Conservation (phyloP, 257 asterid genomes). For the Handroanthus guayacan region DNA sequence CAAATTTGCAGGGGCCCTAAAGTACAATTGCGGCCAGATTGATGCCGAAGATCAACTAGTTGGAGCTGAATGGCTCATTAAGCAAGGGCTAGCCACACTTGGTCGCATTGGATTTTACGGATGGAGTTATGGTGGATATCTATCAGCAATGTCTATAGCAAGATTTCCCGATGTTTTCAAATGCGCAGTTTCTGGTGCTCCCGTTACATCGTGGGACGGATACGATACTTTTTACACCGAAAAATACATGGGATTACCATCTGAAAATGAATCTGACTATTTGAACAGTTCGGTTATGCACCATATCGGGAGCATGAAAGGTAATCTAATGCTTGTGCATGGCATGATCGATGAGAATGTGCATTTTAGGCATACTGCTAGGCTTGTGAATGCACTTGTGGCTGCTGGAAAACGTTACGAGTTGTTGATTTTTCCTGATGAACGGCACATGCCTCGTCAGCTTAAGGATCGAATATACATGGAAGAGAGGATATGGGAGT, state of each 20-base stretch:
- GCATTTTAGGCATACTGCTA: conserved; percentile 93
- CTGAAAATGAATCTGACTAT: conserved; percentile 58
- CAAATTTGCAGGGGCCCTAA: conserved; percentile 80
- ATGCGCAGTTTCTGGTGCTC: conserved; percentile 95
- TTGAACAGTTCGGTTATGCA: conserved; percentile 70
- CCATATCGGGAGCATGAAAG: conserved; percentile 65
- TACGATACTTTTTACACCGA: conserved; percentile 89
- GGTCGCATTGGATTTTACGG: conserved; percentile 89
- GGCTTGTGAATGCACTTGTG: conserved; percentile 84
- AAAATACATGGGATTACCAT: conserved; percentile 90
- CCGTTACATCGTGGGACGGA: conserved; percentile 96
- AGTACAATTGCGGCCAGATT: conserved; percentile 72
- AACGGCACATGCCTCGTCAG: conserved; percentile 89
- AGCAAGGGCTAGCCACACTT: conserved; percentile 62
- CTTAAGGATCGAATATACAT: conserved; percentile 71
- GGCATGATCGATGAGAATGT: conserved; percentile 98
- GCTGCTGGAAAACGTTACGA: conserved; percentile 75
- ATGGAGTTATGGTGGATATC: conserved; percentile 98
- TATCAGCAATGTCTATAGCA: conserved; percentile 76
- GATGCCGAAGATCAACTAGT: conserved; percentile 85
- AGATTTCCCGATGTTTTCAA: conserved; percentile 70
- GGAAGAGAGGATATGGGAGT: conserved; percentile 97
- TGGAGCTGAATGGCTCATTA: conserved; percentile 87
- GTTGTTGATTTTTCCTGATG: conserved; percentile 87
- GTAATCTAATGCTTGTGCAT: conserved; percentile 81